These are phyloP conservation scores for Gossypium gossypioides DNA, from an alignment of 441 rosid species.

Conservation along the genomic window DNA sequence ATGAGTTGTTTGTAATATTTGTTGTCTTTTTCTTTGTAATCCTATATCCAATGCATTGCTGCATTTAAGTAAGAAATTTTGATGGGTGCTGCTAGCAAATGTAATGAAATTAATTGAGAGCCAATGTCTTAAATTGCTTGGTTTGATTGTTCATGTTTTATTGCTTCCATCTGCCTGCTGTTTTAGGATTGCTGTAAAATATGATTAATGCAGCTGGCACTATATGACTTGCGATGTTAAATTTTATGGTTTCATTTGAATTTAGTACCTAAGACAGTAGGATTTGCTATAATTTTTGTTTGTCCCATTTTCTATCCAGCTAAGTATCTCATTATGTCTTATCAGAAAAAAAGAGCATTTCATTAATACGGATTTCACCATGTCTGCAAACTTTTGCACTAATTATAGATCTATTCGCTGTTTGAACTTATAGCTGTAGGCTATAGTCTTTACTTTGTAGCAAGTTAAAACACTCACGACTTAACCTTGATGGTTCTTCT, in stretches of 20 bases:
- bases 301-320: not conserved
- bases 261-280: not conserved
- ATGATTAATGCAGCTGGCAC: not conserved
- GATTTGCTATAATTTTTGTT: not conserved
- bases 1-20: not conserved
- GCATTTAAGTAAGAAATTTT: not conserved
- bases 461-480: not conserved
- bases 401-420: not conserved
- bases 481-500: slow-evolving; percentile 14
- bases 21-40: not conserved
- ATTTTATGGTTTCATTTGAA: not conserved
- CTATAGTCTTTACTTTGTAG: not conserved
- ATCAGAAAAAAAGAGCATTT: not conserved
- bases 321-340: not conserved
- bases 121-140: not conserved
- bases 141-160: not conserved
- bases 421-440: not conserved
- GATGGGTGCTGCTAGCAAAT: not conserved
- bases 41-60: not conserved
- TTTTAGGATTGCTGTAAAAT: not conserved
- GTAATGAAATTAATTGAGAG: too few relatives aligned
- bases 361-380: not conserved
- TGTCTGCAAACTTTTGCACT: not conserved
- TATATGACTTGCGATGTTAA: not conserved
- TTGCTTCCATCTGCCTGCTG: not conserved